Evolutionary conservation across 2,329 filamentous ascomycete species (phyloP).

Genomic region (Septoria petroselini): DNA sequence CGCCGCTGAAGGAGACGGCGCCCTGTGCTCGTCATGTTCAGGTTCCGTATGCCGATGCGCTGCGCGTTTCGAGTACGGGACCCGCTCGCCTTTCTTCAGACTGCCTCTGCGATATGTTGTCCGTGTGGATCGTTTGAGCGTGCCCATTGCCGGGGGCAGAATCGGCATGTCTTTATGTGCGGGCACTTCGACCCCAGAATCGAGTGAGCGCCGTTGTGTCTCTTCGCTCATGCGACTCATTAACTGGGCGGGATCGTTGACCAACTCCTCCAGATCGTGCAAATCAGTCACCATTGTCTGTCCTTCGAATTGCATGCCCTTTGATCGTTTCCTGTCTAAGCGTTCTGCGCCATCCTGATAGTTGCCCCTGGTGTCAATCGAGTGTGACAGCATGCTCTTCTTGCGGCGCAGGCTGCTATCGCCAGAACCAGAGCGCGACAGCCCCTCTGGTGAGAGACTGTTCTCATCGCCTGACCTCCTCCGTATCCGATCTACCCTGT

Average conservation of each 20-base stretch:
- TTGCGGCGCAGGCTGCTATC: conserved; percentile 72
- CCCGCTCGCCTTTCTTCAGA: conserved; percentile 71
- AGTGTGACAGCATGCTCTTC: conserved; percentile 91
- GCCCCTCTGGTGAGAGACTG: conserved; percentile 58
- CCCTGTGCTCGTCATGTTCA: conserved; percentile 53
- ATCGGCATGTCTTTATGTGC: conserved; percentile 75
- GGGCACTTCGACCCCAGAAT: conserved; percentile 40
- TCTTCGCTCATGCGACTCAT: conserved; percentile 67
- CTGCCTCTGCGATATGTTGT: conserved; percentile 91
- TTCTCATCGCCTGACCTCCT: conserved; percentile 70
- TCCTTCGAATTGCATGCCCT: conserved; percentile 41
- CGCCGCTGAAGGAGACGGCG: conserved; percentile 45
- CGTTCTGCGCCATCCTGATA: conserved; percentile 83
- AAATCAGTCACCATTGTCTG: conserved; percentile 62
- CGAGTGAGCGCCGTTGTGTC: conserved; percentile 37
- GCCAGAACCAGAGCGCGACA: conserved; percentile 54
- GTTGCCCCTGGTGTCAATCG: conserved; percentile 73
- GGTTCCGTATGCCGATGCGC: conserved; percentile 61
- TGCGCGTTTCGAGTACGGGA: conserved; percentile 70
- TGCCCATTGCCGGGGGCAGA: conserved; percentile 67
- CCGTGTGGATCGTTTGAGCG: conserved; percentile 81
- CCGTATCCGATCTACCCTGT: conserved; percentile 84
- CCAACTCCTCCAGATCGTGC: conserved; percentile 71
- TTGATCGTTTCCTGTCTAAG: conserved; percentile 69
- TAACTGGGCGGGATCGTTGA: conserved; percentile 71